Conservation (phyloP, 768 basidiomycete genomes). For the Rhizopogon vesiculosus region DNA sequence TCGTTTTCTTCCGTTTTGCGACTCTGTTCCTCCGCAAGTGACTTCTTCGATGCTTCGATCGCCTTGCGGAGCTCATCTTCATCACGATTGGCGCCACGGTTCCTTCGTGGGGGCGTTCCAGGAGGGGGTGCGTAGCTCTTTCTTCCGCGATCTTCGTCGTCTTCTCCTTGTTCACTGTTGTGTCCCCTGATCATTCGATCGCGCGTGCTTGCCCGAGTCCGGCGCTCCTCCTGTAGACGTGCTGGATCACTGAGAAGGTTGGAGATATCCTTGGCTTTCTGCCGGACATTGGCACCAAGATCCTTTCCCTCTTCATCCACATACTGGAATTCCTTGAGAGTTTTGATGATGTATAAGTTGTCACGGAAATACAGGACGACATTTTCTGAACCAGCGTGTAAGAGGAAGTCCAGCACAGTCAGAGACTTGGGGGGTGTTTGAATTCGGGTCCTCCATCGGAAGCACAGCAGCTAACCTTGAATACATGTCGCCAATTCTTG, state of each 20-base stretch:
- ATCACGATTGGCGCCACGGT: slow-evolving; percentile 36
- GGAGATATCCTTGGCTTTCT: slow-evolving; percentile 97
- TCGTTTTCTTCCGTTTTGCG: slow-evolving; percentile 72
- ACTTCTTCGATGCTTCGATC: slow-evolving; percentile 86
- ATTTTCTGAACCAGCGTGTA: slow-evolving; percentile 96
- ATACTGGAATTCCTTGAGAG: slow-evolving; percentile 96
- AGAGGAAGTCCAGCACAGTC: slow-evolving; percentile 90
- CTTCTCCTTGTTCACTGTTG: slow-evolving; percentile 23
- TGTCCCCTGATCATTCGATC: slow-evolving; percentile 84
- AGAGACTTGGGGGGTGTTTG: slow-evolving; percentile 50
- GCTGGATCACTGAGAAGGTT: slow-evolving; percentile 84
- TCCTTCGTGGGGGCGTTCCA: slow-evolving; percentile 11
- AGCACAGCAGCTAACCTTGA: slow-evolving; percentile 60
- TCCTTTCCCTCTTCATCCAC: slow-evolving; percentile 94
- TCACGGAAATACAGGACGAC: slow-evolving; percentile 98
- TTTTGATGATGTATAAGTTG: slow-evolving; percentile 97
- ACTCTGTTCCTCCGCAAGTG: slow-evolving; percentile 64
- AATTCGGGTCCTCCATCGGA: background rate
- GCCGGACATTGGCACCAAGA: slow-evolving; percentile 92
- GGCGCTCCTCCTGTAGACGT: slow-evolving; percentile 80
- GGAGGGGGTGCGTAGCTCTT: background rate
- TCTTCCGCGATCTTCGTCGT: slow-evolving; percentile 21
- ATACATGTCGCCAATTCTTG: slow-evolving; percentile 99
- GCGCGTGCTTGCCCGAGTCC: slow-evolving; percentile 85
- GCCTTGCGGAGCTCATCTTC: slow-evolving; percentile 84